Evolutionary conservation across 345 rosid species (phyloP), one percentile per base, ranked within the genome.

Genomic region (Ceriops zippeliana): DNA sequence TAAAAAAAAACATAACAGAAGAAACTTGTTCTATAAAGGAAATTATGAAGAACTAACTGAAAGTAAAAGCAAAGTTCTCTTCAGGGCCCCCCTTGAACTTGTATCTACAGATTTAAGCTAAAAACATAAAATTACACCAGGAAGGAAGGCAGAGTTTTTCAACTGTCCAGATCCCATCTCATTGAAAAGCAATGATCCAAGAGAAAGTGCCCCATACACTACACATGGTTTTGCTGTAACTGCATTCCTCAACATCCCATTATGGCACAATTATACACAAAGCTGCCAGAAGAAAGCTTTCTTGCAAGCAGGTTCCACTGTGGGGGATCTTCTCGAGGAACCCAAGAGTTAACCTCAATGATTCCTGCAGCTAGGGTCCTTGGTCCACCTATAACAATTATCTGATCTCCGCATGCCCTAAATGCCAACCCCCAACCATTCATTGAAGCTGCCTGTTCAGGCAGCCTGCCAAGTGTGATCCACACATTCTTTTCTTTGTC

Each of bases 361-460:
- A 73, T 61, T 1, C 86, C 87, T 46, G 71, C 85, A 42, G 75
- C 83, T 1, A 35, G 62, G 49, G 58, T 62, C 67, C 80, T 79
- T 7, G 85, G 89, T 34, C 90, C 88, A 4, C 91, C 88, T 0
- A 90, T 61, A 17, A 86, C 88, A 28, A 86, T 71, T 26, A 86
- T 75, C 35, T 37, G 76, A 61, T 87, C 85, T 11, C 96, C 93
- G 16, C 89, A 86, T 4, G 86, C 90, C 57, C 82, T 76, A 72
- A 90, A 83, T n/a, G 89, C 96, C 4, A 90, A 22, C 16, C 96
- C 96, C 96, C 93, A 90, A n/a, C 93, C 93, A 22, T 82, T 78
- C 83, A 74, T 66, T 0, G 91, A 85, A 61, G 37, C 70, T 1
- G 86, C 89, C 61, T 57, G 69, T 26, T 76, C 82, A 16, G 96